phyloP scores from a whole-genome alignment of 177 flowering plant genomes.

The Vitis hybrid region DNA sequence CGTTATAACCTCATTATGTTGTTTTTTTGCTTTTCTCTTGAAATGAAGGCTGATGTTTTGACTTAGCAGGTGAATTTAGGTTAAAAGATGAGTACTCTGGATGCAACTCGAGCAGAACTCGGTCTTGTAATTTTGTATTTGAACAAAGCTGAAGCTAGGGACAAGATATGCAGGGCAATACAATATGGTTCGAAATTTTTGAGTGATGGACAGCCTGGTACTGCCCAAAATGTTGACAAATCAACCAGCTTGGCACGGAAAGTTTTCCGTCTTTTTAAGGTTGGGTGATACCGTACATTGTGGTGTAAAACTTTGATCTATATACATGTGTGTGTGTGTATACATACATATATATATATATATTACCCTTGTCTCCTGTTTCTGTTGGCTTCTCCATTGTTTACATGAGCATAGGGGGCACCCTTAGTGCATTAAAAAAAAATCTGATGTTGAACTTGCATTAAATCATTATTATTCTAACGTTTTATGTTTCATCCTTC shows the following conservation, averaged over 20 bases:
- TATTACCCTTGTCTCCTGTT: too few species aligned
- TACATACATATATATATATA: too few species aligned
- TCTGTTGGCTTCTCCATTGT: too few species aligned
- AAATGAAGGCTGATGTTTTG: not conserved
- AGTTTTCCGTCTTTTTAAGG: conserved; percentile 98
- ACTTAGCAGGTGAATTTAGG: conserved; percentile 20
- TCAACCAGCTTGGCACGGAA: conserved; percentile 95
- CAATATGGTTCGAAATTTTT: conserved; percentile 96
- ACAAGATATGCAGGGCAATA: conserved; percentile 97
- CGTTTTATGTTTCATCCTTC: not conserved
- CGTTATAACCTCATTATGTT: not conserved
- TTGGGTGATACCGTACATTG: conserved; percentile 14
- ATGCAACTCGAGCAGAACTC: conserved; percentile 89
- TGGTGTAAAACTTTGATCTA: not conserved
- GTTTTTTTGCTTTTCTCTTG: not conserved
- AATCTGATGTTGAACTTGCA: not conserved
- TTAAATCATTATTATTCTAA: not conserved
- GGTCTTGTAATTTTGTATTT: conserved; percentile 77
- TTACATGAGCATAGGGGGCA: too few species aligned
- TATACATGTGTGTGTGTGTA: too few species aligned
- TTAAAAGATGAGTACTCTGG: conserved; percentile 68
- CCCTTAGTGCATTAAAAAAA: too few species aligned
- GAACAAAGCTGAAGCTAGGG: conserved; percentile 98
- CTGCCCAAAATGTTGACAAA: conserved; percentile 97
- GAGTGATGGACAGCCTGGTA: conserved; percentile 92